Conservation (phyloP, 768 basidiomycete species). For the Leccinum rimulosum region DNA sequence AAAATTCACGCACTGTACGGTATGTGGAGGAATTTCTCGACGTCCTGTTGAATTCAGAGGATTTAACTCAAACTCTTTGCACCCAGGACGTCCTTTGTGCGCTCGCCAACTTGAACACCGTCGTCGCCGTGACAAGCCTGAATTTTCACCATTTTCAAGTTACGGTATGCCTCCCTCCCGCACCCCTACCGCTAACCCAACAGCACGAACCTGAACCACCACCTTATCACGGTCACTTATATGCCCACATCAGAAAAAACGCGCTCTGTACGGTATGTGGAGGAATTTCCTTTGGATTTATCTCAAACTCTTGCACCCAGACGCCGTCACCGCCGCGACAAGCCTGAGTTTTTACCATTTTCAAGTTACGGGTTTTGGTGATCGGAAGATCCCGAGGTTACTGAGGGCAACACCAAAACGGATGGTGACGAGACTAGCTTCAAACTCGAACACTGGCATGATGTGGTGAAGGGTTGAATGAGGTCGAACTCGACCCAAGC, state of each 20-base stretch:
- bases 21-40: constrained; percentile 59
- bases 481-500: no score
- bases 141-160: no score
- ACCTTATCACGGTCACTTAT: constrained; percentile 70
- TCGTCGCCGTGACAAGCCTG: no score
- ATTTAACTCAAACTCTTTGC: constrained; percentile 48
- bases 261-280: constrained; percentile 48
- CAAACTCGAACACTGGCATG: no score
- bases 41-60: constrained; percentile 70
- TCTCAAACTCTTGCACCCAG: constrained; percentile 73
- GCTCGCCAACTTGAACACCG: no score
- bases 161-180: constrained; percentile 39
- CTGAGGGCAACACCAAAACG: no score
- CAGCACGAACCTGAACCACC: constrained; percentile 66
- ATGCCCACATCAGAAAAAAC: constrained; percentile 64
- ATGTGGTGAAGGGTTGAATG: no score
- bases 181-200: constrained; percentile 45
- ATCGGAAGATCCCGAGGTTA: no score
- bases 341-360: no score
- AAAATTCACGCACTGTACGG: constrained; percentile 60
- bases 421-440: no score
- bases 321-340: no score
- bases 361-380: no score
- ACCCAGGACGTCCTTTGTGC: constrained; percentile 76
- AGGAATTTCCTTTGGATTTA: constrained; percentile 62